Conservation (phyloP, 129 eudicot species). For the Lactuca saligna region DNA sequence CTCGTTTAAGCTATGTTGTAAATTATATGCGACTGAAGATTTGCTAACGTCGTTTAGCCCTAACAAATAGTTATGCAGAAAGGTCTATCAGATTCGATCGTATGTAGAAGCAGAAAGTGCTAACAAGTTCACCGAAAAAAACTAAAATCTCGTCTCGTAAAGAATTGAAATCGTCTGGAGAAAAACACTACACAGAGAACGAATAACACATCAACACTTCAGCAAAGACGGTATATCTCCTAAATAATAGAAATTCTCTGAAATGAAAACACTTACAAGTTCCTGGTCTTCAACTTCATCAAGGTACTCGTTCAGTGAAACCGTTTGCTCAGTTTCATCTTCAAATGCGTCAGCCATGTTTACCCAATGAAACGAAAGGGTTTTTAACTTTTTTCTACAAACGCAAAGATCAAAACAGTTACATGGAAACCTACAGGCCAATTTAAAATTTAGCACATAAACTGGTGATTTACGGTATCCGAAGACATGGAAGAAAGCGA, state of each 20-base stretch:
- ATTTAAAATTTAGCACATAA: constrained; percentile 4
- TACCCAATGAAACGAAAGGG: constrained; percentile 2
- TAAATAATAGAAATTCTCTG: not conserved
- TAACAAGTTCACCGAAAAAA: not conserved
- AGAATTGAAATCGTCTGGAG: not conserved
- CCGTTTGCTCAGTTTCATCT: constrained; percentile 68
- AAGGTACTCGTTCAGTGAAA: constrained; percentile 67
- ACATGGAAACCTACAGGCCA: not conserved
- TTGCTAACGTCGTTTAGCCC: not conserved
- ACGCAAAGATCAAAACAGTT: constrained; percentile 11
- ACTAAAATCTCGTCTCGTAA: not conserved
- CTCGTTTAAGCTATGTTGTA: not conserved
- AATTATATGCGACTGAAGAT: not conserved
- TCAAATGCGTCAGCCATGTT: constrained; percentile 76
- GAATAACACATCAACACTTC: not conserved
- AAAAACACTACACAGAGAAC: not conserved
- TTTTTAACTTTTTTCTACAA: not conserved
- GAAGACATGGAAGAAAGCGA: constrained; percentile 7
- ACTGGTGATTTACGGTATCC: constrained; percentile 11
- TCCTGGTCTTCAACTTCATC: constrained; percentile 76
- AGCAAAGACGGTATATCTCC: not conserved
- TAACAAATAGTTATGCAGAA: not conserved
- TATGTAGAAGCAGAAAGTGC: not conserved
- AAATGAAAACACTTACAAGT: constrained; percentile 45
- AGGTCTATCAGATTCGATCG: not conserved